phyloP scores from a whole-genome alignment of 495 filamentous ascomycete species.

The Penicillium nucicola region DNA sequence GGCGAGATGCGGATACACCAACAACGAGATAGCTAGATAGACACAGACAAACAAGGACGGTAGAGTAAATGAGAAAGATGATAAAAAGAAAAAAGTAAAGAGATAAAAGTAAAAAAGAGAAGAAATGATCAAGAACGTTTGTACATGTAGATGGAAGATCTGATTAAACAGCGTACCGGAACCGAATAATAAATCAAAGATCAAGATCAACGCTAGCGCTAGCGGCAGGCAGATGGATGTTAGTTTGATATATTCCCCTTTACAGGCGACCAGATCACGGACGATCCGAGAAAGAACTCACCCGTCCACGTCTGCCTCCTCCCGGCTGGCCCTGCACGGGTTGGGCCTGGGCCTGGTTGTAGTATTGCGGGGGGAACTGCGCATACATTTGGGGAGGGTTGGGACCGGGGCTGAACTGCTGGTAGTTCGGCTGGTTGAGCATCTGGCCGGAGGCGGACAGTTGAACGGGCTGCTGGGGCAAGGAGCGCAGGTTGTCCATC shows the following conservation, averaged over 20 bases:
- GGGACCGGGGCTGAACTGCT: slow-evolving; percentile 48
- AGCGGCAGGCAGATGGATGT: background rate
- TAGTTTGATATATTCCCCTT: background rate
- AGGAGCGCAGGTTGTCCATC: slow-evolving; percentile 40
- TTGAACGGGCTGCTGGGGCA: slow-evolving; percentile 33
- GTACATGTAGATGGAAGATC: slow-evolving; percentile 40
- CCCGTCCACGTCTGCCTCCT: slow-evolving; percentile 50
- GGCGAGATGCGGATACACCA: slow-evolving; percentile 19
- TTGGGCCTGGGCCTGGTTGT: slow-evolving; percentile 44
- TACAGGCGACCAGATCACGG: background rate
- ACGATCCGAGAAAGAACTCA: slow-evolving; percentile 25
- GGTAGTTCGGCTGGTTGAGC: slow-evolving; percentile 43
- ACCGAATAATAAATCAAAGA: background rate
- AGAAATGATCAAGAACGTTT: slow-evolving; percentile 22
- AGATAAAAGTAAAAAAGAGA: slow-evolving; percentile 9
- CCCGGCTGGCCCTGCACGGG: slow-evolving; percentile 41
- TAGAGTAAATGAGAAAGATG: slow-evolving; percentile 11
- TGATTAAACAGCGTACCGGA: slow-evolving; percentile 28
- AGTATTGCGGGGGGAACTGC: slow-evolving; percentile 51
- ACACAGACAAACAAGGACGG: slow-evolving; percentile 9
- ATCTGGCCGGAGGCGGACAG: slow-evolving; percentile 39
- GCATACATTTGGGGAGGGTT: slow-evolving; percentile 46
- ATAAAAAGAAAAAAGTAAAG: slow-evolving; percentile 2
- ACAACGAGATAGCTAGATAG: slow-evolving; percentile 31
- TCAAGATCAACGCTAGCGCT: slow-evolving; percentile 27